phyloP scores from a whole-genome alignment of 129 eudicot species.

The Pulicaria dysenterica region DNA sequence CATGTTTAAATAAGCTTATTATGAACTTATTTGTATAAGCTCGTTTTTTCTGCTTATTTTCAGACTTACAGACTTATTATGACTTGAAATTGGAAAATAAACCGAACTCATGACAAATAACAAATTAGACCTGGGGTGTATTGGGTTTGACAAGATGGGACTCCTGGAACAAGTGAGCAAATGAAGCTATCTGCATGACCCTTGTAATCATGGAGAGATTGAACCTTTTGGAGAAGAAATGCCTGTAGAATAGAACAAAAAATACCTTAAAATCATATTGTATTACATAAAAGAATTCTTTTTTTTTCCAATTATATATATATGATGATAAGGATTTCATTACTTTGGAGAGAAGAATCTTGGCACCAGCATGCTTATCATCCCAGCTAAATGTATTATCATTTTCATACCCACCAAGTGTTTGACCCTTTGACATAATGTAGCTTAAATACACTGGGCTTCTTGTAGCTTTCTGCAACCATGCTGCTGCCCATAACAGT shows the following conservation, averaged over 20 bases:
- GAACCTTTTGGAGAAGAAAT: slow-evolving; percentile 82
- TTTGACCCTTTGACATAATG: slow-evolving; percentile 35
- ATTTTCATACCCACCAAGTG: slow-evolving; percentile 39
- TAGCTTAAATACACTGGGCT: slow-evolving; percentile 38
- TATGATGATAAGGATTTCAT: neutral
- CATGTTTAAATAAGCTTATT: neutral
- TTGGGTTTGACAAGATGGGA: slow-evolving; percentile 56
- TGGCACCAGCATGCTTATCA: slow-evolving; percentile 59
- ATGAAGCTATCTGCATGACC: slow-evolving; percentile 94
- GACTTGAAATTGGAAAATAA: neutral
- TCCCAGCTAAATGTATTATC: slow-evolving; percentile 58
- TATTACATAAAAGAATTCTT: neutral
- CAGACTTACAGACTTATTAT: too few relatives aligned
- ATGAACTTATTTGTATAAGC: too few relatives aligned
- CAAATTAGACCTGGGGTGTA: slow-evolving; percentile 75
- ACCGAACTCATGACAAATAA: neutral
- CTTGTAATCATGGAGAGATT: slow-evolving; percentile 87
- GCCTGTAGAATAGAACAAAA: slow-evolving; percentile 44
- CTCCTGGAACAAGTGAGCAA: slow-evolving; percentile 88
- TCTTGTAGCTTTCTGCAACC: slow-evolving; percentile 61
- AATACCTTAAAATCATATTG: neutral
- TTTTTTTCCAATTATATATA: slow-evolving; percentile 5
- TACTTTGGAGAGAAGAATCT: slow-evolving; percentile 56
- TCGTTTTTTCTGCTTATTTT: too few relatives aligned
- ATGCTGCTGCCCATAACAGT: slow-evolving; percentile 71